These are phyloP conservation scores for Xylaria sp. DNA, from an alignment of 2,329 filamentous ascomycete genomes.

Conservation along the genomic window DNA sequence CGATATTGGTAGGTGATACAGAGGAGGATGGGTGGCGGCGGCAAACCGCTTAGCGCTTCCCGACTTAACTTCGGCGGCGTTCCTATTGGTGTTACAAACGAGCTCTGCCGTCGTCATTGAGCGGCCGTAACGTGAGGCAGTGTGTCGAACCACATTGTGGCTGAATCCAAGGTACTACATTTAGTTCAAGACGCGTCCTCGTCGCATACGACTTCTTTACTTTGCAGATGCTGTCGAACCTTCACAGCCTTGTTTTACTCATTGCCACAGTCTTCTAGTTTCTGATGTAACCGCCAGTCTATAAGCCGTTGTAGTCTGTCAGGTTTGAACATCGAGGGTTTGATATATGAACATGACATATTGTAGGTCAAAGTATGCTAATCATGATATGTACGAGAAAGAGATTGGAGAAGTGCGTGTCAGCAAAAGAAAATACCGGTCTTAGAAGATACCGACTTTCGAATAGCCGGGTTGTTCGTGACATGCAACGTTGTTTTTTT, in stretches of 20 bases:
- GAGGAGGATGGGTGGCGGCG: conserved; percentile 23
- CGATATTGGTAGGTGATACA: conserved; percentile 30
- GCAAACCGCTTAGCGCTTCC: conserved; percentile 34
- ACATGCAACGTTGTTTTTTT: background rate
- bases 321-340: background rate
- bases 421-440: background rate
- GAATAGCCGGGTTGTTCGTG: background rate
- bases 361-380: background rate
- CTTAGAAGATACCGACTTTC: background rate
- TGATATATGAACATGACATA: background rate
- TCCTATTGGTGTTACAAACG: conserved; percentile 30
- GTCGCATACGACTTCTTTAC: background rate
- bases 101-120: conserved; percentile 12
- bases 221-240: background rate
- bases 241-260: conserved; percentile 14
- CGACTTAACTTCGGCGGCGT: conserved; percentile 6
- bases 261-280: background rate
- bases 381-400: background rate
- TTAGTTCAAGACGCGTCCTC: background rate
- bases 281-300: background rate
- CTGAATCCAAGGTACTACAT: conserved; percentile 9
- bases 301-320: background rate
- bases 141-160: conserved; percentile 12
- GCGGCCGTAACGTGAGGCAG: conserved; percentile 10
- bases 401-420: background rate